phyloP scores from a whole-genome alignment of 1,139 yeast genomes.

The Kodamaea suecica region DNA sequence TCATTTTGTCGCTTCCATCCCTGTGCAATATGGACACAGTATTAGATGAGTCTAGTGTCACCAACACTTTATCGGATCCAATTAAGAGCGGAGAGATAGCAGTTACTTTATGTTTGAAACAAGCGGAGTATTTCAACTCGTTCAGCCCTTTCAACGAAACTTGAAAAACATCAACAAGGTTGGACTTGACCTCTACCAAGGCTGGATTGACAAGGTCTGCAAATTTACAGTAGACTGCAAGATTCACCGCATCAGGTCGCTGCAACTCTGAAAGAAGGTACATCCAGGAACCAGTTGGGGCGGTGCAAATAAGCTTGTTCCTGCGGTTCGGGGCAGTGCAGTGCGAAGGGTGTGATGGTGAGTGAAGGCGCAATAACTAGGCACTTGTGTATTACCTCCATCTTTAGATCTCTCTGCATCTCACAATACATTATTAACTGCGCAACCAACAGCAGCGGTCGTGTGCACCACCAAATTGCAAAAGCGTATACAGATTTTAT shows the following conservation, averaged over 20 bases:
- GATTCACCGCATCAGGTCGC: slow-evolving; percentile 17
- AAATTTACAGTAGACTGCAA: slow-evolving; percentile 13
- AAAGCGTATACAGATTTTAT: neutral
- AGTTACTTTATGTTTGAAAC: slow-evolving; percentile 3
- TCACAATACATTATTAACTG: no score
- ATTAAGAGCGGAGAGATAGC: slow-evolving; percentile 10
- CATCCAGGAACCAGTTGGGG: slow-evolving; percentile 5
- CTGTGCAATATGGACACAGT: slow-evolving; percentile 9
- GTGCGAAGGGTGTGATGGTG: neutral
- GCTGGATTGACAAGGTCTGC: slow-evolving; percentile 15
- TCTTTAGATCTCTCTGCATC: no score
- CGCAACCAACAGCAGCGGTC: no score
- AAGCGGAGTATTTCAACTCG: slow-evolving; percentile 3
- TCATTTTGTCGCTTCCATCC: slow-evolving; percentile 1
- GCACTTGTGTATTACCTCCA: no score
- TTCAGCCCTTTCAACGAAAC: slow-evolving; percentile 3
- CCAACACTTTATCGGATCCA: slow-evolving; percentile 10
- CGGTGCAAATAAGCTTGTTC: no score
- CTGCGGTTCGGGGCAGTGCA: neutral
- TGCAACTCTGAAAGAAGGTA: slow-evolving; percentile 18
- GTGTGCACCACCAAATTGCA: neutral
- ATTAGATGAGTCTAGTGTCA: slow-evolving; percentile 15
- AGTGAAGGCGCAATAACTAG: slow-evolving; percentile 2
- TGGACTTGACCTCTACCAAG: slow-evolving; percentile 19
- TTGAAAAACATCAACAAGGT: slow-evolving; percentile 18